Evolutionary conservation across 768 basidiomycete genomes (phyloP), one percentile per base, ranked within the genome.

Genomic region (Astraeus odoratus): DNA sequence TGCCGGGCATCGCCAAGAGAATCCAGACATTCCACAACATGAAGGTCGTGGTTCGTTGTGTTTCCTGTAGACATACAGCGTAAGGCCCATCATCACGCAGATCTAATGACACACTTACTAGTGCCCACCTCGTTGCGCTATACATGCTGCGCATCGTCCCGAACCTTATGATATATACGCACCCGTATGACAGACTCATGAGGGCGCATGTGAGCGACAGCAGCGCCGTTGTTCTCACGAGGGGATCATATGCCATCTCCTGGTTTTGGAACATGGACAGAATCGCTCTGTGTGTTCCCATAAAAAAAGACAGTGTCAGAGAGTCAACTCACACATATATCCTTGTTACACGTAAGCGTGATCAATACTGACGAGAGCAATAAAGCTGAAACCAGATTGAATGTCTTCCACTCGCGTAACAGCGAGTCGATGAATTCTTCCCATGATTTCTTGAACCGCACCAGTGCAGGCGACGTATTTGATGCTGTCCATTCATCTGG

Each of bases 341-440:
- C 27, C 16, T 19, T 10, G 16, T 9, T 22, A 4, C 35, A 22
- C n/a, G 8, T 38, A 49, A 16, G 8, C 15, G 10, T n/a, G n/a
- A 30, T 29, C 24, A 47, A 44, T 42, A 67, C 73, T 23, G 43
- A 76, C 74, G 75, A 69, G 54, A 67, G 64, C 4, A 76, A 63
- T 20, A 88, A 59, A 5, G 81, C 86, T 10, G 83, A 86, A 16
- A 88, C 77, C n/a, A 87, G 69, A 53, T 87, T 87, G 33, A 77
- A 55, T 5, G 83, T 86, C 66, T 86, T 86, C 83, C 83, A 86
- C 53, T 86, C 84, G 22, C 76, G 71, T 50, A 77, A 48, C 15
- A 87, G 66, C 1, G 81, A 78, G 44, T 83, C 81, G 9, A 86
- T 73, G 51, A 88, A 86, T 0, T 56, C 61, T 59, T 87, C 86